phyloP scores from a whole-genome alignment of 2,329 filamentous ascomycete genomes.

The Colletotrichum abscissum region DNA sequence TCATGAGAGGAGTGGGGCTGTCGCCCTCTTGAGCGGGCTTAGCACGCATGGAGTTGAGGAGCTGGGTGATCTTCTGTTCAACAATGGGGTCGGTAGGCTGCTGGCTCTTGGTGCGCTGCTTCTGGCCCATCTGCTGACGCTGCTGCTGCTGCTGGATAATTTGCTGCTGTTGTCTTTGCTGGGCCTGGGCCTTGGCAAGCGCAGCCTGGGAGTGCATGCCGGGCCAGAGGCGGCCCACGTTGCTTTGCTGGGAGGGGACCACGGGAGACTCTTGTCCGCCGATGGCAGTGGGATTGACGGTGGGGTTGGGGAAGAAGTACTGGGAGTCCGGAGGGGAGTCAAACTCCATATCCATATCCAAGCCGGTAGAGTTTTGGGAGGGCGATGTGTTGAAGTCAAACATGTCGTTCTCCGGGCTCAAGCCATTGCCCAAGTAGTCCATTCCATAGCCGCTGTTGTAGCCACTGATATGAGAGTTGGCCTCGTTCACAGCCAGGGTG shows the following conservation, averaged over 20 bases:
- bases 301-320: slow-evolving; percentile 71
- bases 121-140: slow-evolving; percentile 57
- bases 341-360: slow-evolving; percentile 74
- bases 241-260: slow-evolving; percentile 60
- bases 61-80: slow-evolving; percentile 93
- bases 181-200: slow-evolving; percentile 76
- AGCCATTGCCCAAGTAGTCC: slow-evolving; percentile 63
- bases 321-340: slow-evolving; percentile 60
- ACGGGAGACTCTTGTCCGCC: slow-evolving; percentile 67
- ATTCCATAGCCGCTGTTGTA: slow-evolving; percentile 62
- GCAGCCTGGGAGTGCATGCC: slow-evolving; percentile 95
- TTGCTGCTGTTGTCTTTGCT: slow-evolving; percentile 71
- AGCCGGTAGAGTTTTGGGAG: slow-evolving; percentile 69
- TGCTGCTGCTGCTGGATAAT: slow-evolving; percentile 60
- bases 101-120: slow-evolving; percentile 61
- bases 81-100: slow-evolving; percentile 75
- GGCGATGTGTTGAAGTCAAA: slow-evolving; percentile 80
- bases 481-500: slow-evolving; percentile 81
- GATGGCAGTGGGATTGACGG: slow-evolving; percentile 79
- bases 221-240: slow-evolving; percentile 83
- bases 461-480: slow-evolving; percentile 62
- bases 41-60: slow-evolving; percentile 91
- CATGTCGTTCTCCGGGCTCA: slow-evolving; percentile 71
- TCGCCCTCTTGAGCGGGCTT: slow-evolving; percentile 67
- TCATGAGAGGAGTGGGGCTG: slow-evolving; percentile 62